phyloP scores from a whole-genome alignment of 495 filamentous ascomycete genomes.

The Aspergillus bertholletiae region DNA sequence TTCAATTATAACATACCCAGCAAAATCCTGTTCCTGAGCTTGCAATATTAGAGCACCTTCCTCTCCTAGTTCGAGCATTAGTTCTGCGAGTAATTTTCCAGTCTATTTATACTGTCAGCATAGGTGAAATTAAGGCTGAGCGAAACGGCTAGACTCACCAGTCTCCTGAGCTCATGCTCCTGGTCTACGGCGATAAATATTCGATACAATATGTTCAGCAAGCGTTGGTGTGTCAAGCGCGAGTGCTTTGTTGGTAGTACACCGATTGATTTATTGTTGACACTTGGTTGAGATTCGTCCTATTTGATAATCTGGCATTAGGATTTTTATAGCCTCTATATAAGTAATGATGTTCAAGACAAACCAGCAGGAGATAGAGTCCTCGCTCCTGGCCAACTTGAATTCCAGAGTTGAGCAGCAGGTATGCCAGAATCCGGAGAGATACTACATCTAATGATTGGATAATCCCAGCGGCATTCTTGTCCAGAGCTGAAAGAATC shows the following conservation, averaged over 20 bases:
- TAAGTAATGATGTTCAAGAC: background rate
- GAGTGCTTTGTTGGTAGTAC: background rate
- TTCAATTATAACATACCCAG: slow-evolving; percentile 4
- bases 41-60: background rate
- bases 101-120: slow-evolving; percentile 10
- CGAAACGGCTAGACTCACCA: slow-evolving; percentile 10
- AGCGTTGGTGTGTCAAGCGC: background rate
- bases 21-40: background rate
- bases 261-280: background rate
- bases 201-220: background rate
- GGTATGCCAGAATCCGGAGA: slow-evolving; percentile 6
- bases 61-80: slow-evolving; percentile 1
- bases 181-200: slow-evolving; percentile 6
- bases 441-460: background rate
- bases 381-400: slow-evolving; percentile 2
- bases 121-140: too few species aligned
- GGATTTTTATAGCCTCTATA: background rate
- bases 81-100: slow-evolving; percentile 16
- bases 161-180: slow-evolving; percentile 4
- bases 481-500: background rate
- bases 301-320: background rate
- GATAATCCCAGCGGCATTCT: background rate
- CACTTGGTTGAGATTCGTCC: slow-evolving; percentile 2
- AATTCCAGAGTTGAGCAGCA: slow-evolving; percentile 5
- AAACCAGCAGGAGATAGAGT: slow-evolving; percentile 13